These are phyloP conservation scores for Adansonia rubrostipa DNA, from an alignment of 441 rosid species.

Conservation along the genomic window DNA sequence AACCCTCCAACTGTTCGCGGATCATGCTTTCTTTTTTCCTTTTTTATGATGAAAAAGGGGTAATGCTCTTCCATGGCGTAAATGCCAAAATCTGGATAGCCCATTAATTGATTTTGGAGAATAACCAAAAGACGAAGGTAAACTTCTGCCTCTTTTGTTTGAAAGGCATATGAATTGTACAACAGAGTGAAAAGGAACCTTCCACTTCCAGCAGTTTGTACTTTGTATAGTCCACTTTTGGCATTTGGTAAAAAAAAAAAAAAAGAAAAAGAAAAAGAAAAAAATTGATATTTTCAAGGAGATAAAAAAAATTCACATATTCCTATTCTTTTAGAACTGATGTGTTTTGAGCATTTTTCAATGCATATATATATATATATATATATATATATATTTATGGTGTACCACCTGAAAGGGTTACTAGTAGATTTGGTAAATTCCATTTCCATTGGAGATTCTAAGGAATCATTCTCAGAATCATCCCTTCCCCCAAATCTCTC, in stretches of 20 bases:
- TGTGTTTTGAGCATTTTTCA: not conserved
- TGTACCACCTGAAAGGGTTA: not conserved
- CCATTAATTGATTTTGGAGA: not conserved
- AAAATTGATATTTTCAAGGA: not conserved
- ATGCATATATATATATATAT: not conserved
- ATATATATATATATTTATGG: not conserved
- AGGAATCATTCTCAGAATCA: conserved; percentile 38
- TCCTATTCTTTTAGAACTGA: not conserved
- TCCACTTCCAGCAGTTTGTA: too few relatives aligned
- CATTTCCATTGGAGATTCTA: conserved; percentile 33
- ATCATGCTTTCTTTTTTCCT: too few relatives aligned
- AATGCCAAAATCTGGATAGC: not conserved
- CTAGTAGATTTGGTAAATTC: not conserved
- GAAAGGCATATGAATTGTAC: too few relatives aligned
- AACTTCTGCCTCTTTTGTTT: too few relatives aligned
- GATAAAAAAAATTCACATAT: not conserved
- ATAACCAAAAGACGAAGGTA: too few relatives aligned
- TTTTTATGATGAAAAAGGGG: not conserved
- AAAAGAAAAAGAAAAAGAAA: too few relatives aligned
- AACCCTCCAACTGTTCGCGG: too few relatives aligned
- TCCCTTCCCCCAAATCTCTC: conserved; percentile 19
- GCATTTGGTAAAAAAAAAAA: not conserved
- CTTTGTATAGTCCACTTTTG: not conserved
- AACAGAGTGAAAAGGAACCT: too few relatives aligned
- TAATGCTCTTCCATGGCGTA: too few relatives aligned